Percentiles rank a stretch among this genome's conserved stretches.
Evolutionary conservation across 441 rosid genomes (phyloP).

Genomic region (Gossypium schwendimanii): DNA sequence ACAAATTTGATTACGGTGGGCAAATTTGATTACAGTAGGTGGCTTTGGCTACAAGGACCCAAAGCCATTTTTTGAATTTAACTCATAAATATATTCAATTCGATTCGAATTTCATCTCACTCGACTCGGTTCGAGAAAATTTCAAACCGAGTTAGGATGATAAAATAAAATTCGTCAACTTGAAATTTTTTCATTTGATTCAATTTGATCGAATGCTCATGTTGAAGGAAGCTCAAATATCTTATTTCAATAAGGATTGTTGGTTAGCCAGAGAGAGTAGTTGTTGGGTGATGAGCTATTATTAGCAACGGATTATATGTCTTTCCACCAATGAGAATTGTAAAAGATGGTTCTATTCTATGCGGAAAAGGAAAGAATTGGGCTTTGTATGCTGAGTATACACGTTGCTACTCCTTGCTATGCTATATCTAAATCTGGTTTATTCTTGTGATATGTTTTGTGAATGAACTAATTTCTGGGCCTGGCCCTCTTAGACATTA

Average conservation of each 20-base stretch:
- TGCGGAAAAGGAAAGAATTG: not conserved
- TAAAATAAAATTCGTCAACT: no score
- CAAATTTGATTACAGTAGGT: no score
- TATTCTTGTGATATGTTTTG: not conserved
- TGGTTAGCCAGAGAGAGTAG: not conserved
- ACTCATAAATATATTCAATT: no score
- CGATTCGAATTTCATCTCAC: no score
- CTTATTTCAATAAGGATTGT: not conserved
- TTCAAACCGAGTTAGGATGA: no score
- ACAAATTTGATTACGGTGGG: no score
- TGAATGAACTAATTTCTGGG: not conserved
- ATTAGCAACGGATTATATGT: not conserved
- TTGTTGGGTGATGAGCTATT: not conserved
- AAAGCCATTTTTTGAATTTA: no score
- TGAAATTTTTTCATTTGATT: no score
- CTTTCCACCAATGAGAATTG: not conserved
- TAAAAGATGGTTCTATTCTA: not conserved
- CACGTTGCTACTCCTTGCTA: not conserved
- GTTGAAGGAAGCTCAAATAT: not conserved
- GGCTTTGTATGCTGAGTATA: not conserved
- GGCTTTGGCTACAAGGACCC: no score
- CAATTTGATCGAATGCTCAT: no score
- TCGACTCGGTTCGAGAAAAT: no score
- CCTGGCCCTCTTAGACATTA: not conserved
- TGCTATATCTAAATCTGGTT: not conserved